These are phyloP conservation scores for Rugonectria rugulosa DNA, from an alignment of 2,329 filamentous ascomycete species.

Conservation along the genomic window DNA sequence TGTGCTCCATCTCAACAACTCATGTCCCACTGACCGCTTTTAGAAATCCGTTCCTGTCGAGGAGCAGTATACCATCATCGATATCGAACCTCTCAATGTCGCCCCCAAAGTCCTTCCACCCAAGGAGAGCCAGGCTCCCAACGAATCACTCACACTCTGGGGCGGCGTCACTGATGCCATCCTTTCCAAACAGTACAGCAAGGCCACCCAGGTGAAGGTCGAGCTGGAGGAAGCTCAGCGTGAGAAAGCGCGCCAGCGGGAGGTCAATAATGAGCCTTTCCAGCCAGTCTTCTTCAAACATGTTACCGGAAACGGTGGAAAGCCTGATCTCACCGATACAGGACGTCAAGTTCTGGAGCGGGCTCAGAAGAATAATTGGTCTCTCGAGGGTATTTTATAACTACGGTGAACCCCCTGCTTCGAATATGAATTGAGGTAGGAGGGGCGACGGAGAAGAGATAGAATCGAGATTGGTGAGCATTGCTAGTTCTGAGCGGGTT, in stretches of 20 bases:
- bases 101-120: conserved; percentile 83
- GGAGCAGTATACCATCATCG: conserved; percentile 79
- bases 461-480: neutral
- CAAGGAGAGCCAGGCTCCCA: conserved; percentile 77
- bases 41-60: conserved; percentile 57
- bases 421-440: neutral
- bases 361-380: conserved; percentile 63
- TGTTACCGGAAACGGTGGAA: conserved; percentile 61
- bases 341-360: conserved; percentile 58
- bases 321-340: conserved; percentile 63
- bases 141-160: conserved; percentile 93
- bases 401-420: neutral
- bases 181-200: conserved; percentile 78
- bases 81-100: conserved; percentile 83
- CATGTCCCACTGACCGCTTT: conserved; percentile 8
- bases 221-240: conserved; percentile 92
- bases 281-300: conserved; percentile 87
- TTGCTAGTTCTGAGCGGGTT: conserved; percentile 7
- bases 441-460: neutral
- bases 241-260: conserved; percentile 81
- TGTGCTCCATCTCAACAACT: neutral
- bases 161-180: conserved; percentile 87
- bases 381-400: conserved; percentile 53
- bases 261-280: conserved; percentile 74
- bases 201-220: conserved; percentile 86